Percentiles rank a stretch among this genome's conserved stretches.
These are phyloP conservation scores for Macrophomina pseudophaseolina DNA, from an alignment of 2,329 filamentous ascomycete species.

Conservation along the genomic window DNA sequence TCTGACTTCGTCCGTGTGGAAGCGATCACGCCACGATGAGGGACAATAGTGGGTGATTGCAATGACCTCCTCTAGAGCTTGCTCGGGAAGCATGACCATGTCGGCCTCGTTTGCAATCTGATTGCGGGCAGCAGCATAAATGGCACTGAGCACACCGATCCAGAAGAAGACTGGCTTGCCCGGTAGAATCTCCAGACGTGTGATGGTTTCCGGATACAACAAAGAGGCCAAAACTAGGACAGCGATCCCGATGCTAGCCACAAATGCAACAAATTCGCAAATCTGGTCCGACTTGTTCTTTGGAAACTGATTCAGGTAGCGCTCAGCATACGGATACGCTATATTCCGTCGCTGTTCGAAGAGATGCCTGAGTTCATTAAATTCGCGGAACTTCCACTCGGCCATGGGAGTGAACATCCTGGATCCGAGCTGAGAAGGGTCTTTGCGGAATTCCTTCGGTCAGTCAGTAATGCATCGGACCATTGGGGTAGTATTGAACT, in stretches of 20 bases:
- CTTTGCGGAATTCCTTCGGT: constrained; percentile 86
- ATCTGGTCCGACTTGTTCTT: constrained; percentile 91
- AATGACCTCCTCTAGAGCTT: constrained; percentile 84
- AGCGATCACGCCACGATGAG: constrained; percentile 81
- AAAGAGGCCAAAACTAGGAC: constrained; percentile 83
- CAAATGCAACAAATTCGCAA: constrained; percentile 82
- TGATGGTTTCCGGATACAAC: constrained; percentile 88
- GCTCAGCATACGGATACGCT: constrained; percentile 90
- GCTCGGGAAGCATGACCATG: constrained; percentile 88
- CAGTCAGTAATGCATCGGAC: constrained; percentile 6
- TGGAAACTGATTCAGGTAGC: constrained; percentile 94
- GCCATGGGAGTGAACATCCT: constrained; percentile 91
- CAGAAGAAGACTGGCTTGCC: constrained; percentile 92
- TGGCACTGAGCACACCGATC: constrained; percentile 77
- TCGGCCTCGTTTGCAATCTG: constrained; percentile 83
- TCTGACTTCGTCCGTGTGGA: constrained; percentile 95
- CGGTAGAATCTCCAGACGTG: constrained; percentile 88
- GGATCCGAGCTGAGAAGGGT: constrained; percentile 83
- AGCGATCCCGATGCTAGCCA: constrained; percentile 83
- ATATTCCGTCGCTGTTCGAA: constrained; percentile 90
- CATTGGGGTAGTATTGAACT: constrained; percentile 37
- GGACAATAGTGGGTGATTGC: constrained; percentile 93
- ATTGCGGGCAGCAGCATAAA: constrained; percentile 84
- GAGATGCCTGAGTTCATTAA: constrained; percentile 93
- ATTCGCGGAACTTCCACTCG: constrained; percentile 98